Percentiles rank a stretch among this genome's conserved stretches.
phyloP scores from a whole-genome alignment of 371 early-diverging fungal species.

The Actinomortierella ambigua region DNA sequence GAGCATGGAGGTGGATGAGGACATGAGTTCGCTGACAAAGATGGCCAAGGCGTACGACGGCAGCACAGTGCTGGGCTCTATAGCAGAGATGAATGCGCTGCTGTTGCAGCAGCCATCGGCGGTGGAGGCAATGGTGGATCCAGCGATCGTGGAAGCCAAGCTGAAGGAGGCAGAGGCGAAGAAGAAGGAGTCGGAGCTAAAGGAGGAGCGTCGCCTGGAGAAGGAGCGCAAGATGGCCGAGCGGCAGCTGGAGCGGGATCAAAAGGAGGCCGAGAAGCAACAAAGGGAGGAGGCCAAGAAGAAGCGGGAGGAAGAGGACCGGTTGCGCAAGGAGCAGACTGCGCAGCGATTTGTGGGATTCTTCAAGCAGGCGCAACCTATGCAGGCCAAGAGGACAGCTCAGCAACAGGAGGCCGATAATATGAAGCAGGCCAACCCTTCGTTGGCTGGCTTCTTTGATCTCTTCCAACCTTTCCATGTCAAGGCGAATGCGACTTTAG shows the following conservation, averaged over 20 bases:
- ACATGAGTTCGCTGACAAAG: neutral
- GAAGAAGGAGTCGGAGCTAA: constrained; percentile 43
- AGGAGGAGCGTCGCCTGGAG: constrained; percentile 40
- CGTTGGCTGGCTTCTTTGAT: constrained; percentile 36
- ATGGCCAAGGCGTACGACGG: constrained; percentile 7
- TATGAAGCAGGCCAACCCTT: constrained; percentile 12
- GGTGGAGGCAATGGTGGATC: constrained; percentile 32
- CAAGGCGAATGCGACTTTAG: constrained; percentile 57
- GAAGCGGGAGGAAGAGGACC: constrained; percentile 48
- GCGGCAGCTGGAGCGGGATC: constrained; percentile 47
- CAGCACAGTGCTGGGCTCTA: neutral
- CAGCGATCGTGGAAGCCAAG: constrained; percentile 37
- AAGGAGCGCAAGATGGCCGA: constrained; percentile 50
- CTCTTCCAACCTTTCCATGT: constrained; percentile 74
- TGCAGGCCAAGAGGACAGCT: constrained; percentile 21
- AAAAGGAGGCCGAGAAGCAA: constrained; percentile 48
- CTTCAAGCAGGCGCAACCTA: constrained; percentile 24
- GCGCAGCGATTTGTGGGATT: constrained; percentile 37
- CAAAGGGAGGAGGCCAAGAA: constrained; percentile 50
- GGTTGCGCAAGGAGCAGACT: constrained; percentile 36
- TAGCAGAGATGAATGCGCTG: neutral
- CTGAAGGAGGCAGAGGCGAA: constrained; percentile 38
- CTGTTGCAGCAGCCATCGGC: constrained; percentile 16
- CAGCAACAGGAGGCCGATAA: constrained; percentile 17
- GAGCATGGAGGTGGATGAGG: constrained; percentile 23